Conservation (phyloP, 192 early-diverging fungal genomes). For the Mortierella hygrophila region DNA sequence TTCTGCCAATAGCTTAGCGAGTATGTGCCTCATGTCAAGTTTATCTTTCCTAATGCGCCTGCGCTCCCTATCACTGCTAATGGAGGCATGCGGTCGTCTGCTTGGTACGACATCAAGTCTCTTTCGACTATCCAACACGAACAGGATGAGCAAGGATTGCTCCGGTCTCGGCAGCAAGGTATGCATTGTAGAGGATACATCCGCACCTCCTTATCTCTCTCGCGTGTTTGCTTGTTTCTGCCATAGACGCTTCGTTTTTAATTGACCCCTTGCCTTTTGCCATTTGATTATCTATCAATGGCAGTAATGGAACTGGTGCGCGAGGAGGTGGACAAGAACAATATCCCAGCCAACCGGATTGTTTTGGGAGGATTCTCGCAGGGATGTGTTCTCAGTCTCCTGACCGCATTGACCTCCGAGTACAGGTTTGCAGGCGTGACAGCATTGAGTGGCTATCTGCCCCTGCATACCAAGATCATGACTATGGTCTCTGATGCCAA, state of each 20-base stretch:
- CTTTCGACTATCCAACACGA: constrained; percentile 61
- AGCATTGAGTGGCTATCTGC: constrained; percentile 84
- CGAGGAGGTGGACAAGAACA: constrained; percentile 76
- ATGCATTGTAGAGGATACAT: not conserved
- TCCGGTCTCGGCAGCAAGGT: constrained; percentile 48
- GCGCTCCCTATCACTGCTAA: constrained; percentile 81
- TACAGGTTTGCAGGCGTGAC: constrained; percentile 60
- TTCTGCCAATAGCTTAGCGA: constrained; percentile 66
- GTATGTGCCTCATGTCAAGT: constrained; percentile 88
- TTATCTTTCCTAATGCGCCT: constrained; percentile 89
- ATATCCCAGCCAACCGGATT: constrained; percentile 86
- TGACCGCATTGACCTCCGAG: constrained; percentile 78
- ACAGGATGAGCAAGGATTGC: constrained; percentile 83
- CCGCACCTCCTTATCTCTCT: not conserved
- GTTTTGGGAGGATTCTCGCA: constrained; percentile 97
- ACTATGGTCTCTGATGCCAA: constrained; percentile 69
- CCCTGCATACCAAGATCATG: constrained; percentile 64
- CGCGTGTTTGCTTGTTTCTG: not conserved
- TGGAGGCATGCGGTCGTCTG: constrained; percentile 84
- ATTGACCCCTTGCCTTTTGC: constrained; percentile 57
- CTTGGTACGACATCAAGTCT: constrained; percentile 89
- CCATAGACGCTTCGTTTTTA: not conserved
- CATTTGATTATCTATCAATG: constrained; percentile 19
- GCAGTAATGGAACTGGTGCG: constrained; percentile 59
- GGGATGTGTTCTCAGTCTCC: constrained; percentile 82